These are phyloP conservation scores for Giardia muris DNA, from an alignment of 208 protist genomes.

Conservation along the genomic window DNA sequence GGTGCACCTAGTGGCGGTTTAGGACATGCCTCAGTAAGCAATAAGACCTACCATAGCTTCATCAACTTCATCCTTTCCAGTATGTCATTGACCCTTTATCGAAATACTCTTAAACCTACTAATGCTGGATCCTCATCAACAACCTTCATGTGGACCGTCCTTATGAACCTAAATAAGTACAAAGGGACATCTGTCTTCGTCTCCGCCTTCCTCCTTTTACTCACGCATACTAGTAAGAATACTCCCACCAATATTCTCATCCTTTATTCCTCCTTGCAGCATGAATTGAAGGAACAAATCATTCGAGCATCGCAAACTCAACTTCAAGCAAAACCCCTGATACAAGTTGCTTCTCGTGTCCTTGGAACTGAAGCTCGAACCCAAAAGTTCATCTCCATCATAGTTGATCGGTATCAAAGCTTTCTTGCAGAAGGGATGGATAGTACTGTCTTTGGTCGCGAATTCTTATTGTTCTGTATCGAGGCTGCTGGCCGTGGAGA, in stretches of 20 bases:
- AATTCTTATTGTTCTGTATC: neutral
- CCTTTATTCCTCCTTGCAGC: neutral
- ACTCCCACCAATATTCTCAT: neutral
- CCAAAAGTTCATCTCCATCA: neutral
- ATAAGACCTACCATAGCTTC: neutral
- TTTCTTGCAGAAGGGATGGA: neutral
- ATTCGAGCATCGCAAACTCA: neutral
- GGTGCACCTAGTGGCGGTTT: neutral
- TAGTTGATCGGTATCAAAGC: neutral
- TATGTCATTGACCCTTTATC: neutral
- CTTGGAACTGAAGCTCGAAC: neutral
- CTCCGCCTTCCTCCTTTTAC: neutral
- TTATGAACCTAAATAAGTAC: conserved; percentile 6
- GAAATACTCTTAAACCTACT: neutral
- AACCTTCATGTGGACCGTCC: neutral
- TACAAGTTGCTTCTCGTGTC: neutral
- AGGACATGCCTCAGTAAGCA: neutral
- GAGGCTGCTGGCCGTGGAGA: neutral
- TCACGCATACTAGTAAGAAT: neutral
- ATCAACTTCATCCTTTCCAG: neutral
- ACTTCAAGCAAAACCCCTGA: neutral
- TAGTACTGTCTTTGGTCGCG: neutral
- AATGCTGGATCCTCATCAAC: neutral
- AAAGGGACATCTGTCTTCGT: neutral
- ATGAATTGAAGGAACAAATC: neutral